Conservation (phyloP, 129 eudicot species). For the Chrysanthemum seticuspe region DNA sequence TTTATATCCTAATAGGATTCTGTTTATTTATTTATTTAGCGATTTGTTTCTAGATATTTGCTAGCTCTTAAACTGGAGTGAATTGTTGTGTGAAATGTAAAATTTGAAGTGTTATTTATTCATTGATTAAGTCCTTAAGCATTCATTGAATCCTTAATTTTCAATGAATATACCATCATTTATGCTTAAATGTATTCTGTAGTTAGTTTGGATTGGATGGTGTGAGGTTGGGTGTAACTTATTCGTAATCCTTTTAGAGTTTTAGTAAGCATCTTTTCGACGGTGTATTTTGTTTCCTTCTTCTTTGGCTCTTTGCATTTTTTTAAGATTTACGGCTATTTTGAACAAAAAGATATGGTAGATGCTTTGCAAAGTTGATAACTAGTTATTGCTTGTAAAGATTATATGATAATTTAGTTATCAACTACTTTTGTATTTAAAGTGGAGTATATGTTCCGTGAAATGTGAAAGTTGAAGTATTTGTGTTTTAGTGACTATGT, state of each 20-base stretch:
- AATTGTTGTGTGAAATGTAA: too few relatives aligned
- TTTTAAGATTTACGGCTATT: too few relatives aligned
- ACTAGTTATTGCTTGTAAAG: too few relatives aligned
- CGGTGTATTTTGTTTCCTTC: not conserved
- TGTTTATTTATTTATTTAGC: too few relatives aligned
- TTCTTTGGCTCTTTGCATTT: too few relatives aligned
- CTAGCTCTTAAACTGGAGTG: too few relatives aligned
- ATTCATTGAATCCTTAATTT: not conserved
- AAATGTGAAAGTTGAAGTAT: constrained; percentile 10
- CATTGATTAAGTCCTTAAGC: too few relatives aligned
- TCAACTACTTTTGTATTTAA: not conserved
- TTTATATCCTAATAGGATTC: too few relatives aligned
- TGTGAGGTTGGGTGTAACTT: not conserved
- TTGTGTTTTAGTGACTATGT: not conserved
- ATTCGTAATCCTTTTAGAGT: not conserved
- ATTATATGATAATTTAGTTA: not conserved
- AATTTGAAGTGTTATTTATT: too few relatives aligned
- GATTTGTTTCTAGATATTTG: too few relatives aligned
- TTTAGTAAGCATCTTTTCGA: not conserved
- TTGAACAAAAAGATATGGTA: too few relatives aligned
- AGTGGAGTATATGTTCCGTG: not conserved
- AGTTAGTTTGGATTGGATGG: not conserved
- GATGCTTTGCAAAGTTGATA: too few relatives aligned
- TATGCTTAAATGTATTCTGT: not conserved
- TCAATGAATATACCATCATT: not conserved